Evolutionary conservation across 805 yeast species (phyloP).

Genomic region (Torulaspora delbrueckii): DNA sequence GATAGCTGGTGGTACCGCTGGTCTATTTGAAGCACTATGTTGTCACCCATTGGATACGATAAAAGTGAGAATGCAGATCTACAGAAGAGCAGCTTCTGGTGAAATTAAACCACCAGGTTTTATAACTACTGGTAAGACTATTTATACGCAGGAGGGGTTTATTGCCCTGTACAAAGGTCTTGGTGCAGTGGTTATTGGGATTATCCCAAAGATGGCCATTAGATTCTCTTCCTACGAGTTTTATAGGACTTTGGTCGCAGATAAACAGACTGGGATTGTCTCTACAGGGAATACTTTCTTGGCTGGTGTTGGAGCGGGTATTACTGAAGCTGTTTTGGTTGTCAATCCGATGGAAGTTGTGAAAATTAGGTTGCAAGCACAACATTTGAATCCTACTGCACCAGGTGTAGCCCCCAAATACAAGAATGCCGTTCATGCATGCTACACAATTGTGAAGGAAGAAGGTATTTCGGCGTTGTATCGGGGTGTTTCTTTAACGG

Average conservation of each 20-base stretch:
- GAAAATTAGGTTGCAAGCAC: constrained; percentile 93
- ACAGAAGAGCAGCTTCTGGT: constrained; percentile 56
- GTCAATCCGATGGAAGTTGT: constrained; percentile 98
- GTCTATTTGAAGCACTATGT: constrained; percentile 92
- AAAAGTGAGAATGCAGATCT: constrained; percentile 94
- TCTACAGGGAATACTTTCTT: constrained; percentile 71
- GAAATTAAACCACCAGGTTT: constrained; percentile 76
- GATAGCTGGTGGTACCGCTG: constrained; percentile 95
- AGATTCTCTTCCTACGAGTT: constrained; percentile 92
- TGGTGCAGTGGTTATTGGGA: constrained; percentile 96
- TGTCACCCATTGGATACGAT: constrained; percentile 98
- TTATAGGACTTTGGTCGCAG: constrained; percentile 65
- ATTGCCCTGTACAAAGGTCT: constrained; percentile 89
- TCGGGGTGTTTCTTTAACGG: constrained; percentile 92
- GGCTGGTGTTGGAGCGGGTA: constrained; percentile 97
- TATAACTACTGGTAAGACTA: constrained; percentile 70
- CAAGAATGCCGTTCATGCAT: constrained; percentile 89
- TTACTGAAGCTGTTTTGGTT: constrained; percentile 89
- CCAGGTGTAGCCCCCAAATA: constrained; percentile 65
- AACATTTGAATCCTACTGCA: constrained; percentile 48
- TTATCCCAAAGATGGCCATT: constrained; percentile 97
- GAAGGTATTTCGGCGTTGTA: constrained; percentile 87
- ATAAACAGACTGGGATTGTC: constrained; percentile 56
- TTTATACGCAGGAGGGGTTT: constrained; percentile 74
- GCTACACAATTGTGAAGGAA: constrained; percentile 74